Base-by-base conservation (phyloP, 257 asterid species). In the Phtheirospermum japonicum region DNA sequence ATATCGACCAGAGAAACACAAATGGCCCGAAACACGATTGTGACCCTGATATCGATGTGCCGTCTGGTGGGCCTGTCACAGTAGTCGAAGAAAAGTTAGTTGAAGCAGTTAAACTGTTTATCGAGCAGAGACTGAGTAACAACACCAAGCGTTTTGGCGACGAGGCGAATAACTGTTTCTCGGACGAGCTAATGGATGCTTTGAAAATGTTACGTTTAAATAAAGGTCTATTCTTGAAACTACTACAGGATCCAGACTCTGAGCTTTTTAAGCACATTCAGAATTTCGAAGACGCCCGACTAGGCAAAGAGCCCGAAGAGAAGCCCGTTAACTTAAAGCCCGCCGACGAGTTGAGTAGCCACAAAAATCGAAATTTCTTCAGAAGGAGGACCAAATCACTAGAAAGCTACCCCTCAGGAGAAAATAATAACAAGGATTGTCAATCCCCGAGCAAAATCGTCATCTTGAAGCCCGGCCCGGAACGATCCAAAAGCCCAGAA, bases 311-410 rank as follows among this genome's bases (percentile, higher is more conserved):
- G 43, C 43, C 74, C 0, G 78, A 77, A 66, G 83, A 87, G 57
- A 78, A 75, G 55, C 71, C 63, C 11, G 43, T 18, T 20, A 63
- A 53, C 63, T 61, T 73, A 39, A 81, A 80, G 65, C 10, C 81
- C 23, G 89, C 81, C 23, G 89, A 77, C 66, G 89, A 83, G 48
- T 59, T 71, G 46, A 59, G 72, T 70, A 69, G 62, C 63, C 83
- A 64, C 39, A 88, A 88, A 59, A 81, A 39, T 31, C 71, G 75
- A 9, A 78, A 78, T 55, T 81, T 89, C 75, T 85, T 87, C 72
- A 71, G 86, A 40, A 78, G 96, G 65, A 82, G 93, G 74, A 85
- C 83, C 83, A 93, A 85, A 74, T 86, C 97, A 63, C 76, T 80
- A 18, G 97, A 82, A 19, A 63, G 74, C 71, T 81, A 43, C 65